Conservation (phyloP, 192 early-diverging fungal species). For the Mortierella hygrophila region DNA sequence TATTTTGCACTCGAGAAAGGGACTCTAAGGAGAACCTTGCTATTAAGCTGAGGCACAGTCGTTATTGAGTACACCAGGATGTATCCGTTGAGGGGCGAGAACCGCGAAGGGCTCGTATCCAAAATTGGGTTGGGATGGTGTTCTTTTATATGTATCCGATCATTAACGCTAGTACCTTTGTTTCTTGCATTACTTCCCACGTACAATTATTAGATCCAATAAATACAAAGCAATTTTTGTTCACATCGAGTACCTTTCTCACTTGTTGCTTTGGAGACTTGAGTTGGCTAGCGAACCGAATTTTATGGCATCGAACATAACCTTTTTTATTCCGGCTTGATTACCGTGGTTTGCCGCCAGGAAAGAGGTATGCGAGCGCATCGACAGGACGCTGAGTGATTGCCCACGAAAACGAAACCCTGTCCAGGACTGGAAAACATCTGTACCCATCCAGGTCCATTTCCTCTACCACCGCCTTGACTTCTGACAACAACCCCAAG, state of each 20-base stretch:
- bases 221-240: too few relatives aligned
- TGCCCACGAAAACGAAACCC: neutral
- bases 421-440: neutral
- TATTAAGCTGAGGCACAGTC: neutral
- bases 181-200: neutral
- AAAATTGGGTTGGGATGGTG: neutral
- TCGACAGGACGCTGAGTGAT: neutral
- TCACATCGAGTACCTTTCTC: too few relatives aligned
- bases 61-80: neutral
- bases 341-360: neutral
- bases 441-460: neutral
- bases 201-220: neutral
- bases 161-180: neutral
- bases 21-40: neutral
- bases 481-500: neutral
- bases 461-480: neutral
- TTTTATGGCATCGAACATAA: neutral
- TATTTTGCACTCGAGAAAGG: neutral
- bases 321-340: neutral
- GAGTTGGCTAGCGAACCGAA: neutral
- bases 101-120: neutral
- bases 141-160: neutral
- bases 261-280: too few relatives aligned
- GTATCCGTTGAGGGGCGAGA: neutral
- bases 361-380: neutral